Evolutionary conservation across 306 rosid species (phyloP), one percentile per base, ranked within the genome.

Genomic region (Heteromeles arbutifolia): DNA sequence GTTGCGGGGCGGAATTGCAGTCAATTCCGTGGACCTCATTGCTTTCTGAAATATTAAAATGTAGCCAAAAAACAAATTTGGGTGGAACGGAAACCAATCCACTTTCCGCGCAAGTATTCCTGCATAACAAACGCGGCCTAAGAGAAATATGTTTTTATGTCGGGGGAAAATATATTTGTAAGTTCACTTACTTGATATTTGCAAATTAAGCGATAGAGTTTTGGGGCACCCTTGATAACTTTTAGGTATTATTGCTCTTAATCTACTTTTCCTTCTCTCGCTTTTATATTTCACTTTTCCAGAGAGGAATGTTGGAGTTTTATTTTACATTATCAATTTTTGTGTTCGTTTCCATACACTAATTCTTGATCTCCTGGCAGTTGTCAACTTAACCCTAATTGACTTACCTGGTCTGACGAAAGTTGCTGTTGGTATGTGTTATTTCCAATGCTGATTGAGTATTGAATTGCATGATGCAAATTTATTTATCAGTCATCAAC

Each of bases 341-440:
- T 28, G 58, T 8, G 24, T 71, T 37, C 21, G 41, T 66, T 53
- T 70, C 29, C 48, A 14, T 32, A 17, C 9, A 32, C 77, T 75
- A 19, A 81, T 56, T 69, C 67, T 69, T 76, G 39, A 24, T 76
- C 65, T 71, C 53, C 65, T 85, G 82, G 85, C 95, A 94, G 98
- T 94, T 86, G 98, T 94, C 87, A 94, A 94, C 95, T 87, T 94
- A 53, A 94, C 98, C 57, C 88, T 94, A 64, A 76, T 94, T 73
- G 98, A 94, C 86, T 87, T 94, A 45, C 98, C 98, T 45, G 98
- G 98, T 77, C 89, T 94, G 85, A 94, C 98, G 26, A 94, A 94
- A 82, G 98, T 94, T 70, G 98, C 98, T 57, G 56, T 94, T 82
- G 98, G 98, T 94, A 90, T 66, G 90, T 83, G 73, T 26, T 75